These are phyloP conservation scores for Chrysosphaeria jannelii DNA, from an alignment of 2,329 filamentous ascomycete species.

Conservation along the genomic window DNA sequence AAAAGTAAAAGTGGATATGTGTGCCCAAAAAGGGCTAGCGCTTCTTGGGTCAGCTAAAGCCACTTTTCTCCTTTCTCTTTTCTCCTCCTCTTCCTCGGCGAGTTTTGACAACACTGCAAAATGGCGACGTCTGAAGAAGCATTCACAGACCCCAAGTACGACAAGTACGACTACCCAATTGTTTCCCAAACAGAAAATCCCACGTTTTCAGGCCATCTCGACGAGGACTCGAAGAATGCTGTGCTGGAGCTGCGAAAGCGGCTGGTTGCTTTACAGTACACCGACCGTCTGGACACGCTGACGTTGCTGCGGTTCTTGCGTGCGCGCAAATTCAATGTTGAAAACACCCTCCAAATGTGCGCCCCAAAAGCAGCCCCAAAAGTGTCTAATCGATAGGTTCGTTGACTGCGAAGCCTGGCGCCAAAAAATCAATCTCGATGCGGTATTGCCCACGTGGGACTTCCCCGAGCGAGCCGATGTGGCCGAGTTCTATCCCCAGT, in stretches of 20 bases:
- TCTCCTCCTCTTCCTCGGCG: not conserved
- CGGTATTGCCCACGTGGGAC: slow-evolving; percentile 51
- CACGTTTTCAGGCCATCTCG: slow-evolving; percentile 75
- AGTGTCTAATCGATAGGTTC: slow-evolving; percentile 66
- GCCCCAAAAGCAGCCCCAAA: no score
- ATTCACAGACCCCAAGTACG: slow-evolving; percentile 90
- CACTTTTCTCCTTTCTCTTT: no score
- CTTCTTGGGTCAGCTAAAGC: no score
- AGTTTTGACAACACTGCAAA: no score
- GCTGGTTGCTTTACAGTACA: slow-evolving; percentile 62
- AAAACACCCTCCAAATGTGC: slow-evolving; percentile 82
- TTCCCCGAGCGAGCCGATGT: slow-evolving; percentile 65
- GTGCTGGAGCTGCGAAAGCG: slow-evolving; percentile 58
- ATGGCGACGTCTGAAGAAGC: no score
- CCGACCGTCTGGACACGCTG: slow-evolving; percentile 65
- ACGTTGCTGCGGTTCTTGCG: slow-evolving; percentile 78
- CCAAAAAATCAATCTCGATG: slow-evolving; percentile 57
- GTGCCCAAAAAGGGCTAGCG: no score
- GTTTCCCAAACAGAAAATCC: slow-evolving; percentile 34
- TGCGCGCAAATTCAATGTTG: slow-evolving; percentile 82
- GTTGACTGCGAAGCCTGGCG: slow-evolving; percentile 75
- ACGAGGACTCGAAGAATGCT: slow-evolving; percentile 62
- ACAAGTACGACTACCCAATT: slow-evolving; percentile 80
- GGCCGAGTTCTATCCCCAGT: slow-evolving; percentile 85
- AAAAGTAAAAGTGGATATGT: no score